phyloP scores from a whole-genome alignment of 2,329 filamentous ascomycete species.

The Pseudocercospora macadamiae region DNA sequence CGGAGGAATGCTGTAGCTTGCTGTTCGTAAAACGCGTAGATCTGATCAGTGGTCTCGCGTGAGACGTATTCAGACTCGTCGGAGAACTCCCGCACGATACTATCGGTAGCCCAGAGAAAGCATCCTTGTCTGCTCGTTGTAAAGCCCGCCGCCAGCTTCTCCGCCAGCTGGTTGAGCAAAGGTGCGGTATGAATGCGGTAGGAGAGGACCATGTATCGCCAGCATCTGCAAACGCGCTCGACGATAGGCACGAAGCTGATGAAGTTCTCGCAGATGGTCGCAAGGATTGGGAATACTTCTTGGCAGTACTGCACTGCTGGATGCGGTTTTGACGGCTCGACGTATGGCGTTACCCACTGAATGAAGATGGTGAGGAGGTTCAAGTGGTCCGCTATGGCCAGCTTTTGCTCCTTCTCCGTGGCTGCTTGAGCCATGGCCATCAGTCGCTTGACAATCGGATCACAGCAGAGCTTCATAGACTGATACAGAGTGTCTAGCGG shows the following conservation, averaged over 20 bases:
- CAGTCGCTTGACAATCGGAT: constrained; percentile 82
- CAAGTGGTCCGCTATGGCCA: constrained; percentile 89
- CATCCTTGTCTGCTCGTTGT: constrained; percentile 85
- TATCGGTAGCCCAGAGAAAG: constrained; percentile 97
- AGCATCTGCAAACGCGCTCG: constrained; percentile 91
- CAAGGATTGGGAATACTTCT: constrained; percentile 86
- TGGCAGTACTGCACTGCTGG: constrained; percentile 95
- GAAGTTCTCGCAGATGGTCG: constrained; percentile 86
- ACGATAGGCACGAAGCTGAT: constrained; percentile 83
- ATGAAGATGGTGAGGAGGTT: constrained; percentile 91
- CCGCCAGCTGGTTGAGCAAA: constrained; percentile 80
- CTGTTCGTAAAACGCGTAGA: constrained; percentile 93
- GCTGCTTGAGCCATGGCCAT: constrained; percentile 87
- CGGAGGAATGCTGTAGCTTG: constrained; percentile 89
- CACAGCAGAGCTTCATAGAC: constrained; percentile 88
- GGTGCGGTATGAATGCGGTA: constrained; percentile 89
- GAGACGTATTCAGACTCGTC: constrained; percentile 86
- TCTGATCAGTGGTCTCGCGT: constrained; percentile 77
- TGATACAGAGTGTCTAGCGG: constrained; percentile 78
- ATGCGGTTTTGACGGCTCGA: constrained; percentile 73
- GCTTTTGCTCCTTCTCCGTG: constrained; percentile 77
- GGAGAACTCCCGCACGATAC: constrained; percentile 92
- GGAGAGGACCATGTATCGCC: constrained; percentile 95
- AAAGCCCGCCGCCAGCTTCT: constrained; percentile 86
- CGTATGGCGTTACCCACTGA: constrained; percentile 74